Base-by-base conservation (phyloP, 352 stramenopile species). In the Pythium sukuiense region DNA sequence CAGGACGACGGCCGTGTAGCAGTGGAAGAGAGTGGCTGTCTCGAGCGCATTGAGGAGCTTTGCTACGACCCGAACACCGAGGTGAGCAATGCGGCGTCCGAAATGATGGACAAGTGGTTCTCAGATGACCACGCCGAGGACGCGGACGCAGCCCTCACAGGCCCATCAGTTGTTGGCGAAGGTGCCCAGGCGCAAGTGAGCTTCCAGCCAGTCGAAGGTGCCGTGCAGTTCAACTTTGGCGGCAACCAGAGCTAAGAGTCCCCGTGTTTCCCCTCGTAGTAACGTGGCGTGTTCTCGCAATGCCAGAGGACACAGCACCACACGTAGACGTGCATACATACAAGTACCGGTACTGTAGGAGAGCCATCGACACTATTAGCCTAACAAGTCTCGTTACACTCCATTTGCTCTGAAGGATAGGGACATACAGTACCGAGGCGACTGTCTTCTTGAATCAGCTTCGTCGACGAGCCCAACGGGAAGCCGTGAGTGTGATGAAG, bases 101-200 rank as follows among this genome's bases (percentile, higher is more conserved):
- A 91, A 56, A 58, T 95, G 56, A 88, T 95, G 76, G 87, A 95
- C 62, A 88, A 79, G 70, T 95, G 81, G 81, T 95, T 95, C 59
- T 53, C 58, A 14, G 63, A 71, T 46, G 76, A 88, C 35, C 70
- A 77, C 55, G 79, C 76, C 13, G 79, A 85, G 24, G 80, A 91
- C 30, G 55, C 45, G 32, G 62, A 74, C 29, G 37, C 54, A 2
- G 59, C 61, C 11, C 59, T 69, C 18, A 56, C 89, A 14, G 84
- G 74, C 11, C 85, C 85, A 3, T 75, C 76, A 3, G 77, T 92
- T 26, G 74, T 90, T 32, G 61, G 60, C 8, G 72, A 80, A 29
- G 61, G 76, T 26, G 46, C 54, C 18, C 72, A 79, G 48, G 71
- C 76, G 12, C 69, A 74, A 55, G 69, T 94, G 52, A 85, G 65